These are phyloP conservation scores for Spergularia bocconei DNA, from an alignment of 148 eudicot species.

Conservation along the genomic window DNA sequence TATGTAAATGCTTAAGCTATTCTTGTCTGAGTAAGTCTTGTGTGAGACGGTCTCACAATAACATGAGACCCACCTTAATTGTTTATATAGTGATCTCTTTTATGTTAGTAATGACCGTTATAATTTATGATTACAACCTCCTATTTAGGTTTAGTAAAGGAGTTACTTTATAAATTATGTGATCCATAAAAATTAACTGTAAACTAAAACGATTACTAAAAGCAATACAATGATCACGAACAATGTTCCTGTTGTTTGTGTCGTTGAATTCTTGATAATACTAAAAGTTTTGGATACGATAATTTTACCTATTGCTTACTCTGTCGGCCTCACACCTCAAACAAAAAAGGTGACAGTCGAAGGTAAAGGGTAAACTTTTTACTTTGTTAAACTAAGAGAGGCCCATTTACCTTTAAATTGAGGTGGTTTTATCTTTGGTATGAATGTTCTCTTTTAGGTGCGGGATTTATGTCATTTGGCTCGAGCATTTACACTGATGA, in stretches of 20 bases:
- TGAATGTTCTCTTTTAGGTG: neutral
- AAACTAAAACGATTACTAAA: too few species aligned
- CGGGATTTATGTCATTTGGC: neutral
- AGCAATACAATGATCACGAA: too few species aligned
- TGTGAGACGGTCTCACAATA: too few species aligned
- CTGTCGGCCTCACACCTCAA: neutral
- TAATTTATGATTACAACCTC: too few species aligned
- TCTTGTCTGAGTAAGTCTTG: neutral
- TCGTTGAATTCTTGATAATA: neutral
- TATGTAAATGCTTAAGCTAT: neutral
- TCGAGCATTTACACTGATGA: conserved; percentile 13
- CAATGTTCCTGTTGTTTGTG: too few species aligned
- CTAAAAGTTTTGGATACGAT: neutral
- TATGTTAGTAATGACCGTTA: too few species aligned
- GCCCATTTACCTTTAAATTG: neutral
- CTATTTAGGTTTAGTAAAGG: too few species aligned
- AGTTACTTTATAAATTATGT: too few species aligned
- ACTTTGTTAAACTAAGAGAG: neutral
- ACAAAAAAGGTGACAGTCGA: neutral
- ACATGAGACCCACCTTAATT: too few species aligned
- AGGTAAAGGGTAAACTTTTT: neutral
- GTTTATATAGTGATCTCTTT: too few species aligned
- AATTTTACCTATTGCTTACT: neutral
- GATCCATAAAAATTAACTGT: too few species aligned
- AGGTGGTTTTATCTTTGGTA: neutral